Evolutionary conservation across 129 eudicot species (phyloP).

Genomic region (Dittrichia graveolens): DNA sequence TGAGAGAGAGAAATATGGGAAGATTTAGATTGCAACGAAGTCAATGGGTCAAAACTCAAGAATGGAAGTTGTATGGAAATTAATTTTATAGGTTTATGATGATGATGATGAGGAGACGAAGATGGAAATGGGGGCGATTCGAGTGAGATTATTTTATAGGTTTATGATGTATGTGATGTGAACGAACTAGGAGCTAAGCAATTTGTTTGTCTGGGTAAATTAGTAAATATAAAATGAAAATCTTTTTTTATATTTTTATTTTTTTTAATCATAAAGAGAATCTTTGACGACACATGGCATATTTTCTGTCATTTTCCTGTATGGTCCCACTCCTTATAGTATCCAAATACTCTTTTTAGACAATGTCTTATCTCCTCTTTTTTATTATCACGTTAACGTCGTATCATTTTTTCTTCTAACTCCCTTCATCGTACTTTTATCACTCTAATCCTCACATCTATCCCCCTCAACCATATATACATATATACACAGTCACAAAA

Average conservation of each 20-base stretch:
- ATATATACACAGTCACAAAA: no score
- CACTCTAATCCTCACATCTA: no score
- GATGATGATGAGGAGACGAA: constrained; percentile 7
- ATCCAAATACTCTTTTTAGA: constrained; percentile 21
- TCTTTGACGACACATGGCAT: constrained; percentile 37
- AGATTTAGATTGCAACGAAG: neutral
- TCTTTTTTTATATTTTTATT: neutral
- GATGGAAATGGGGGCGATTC: constrained; percentile 5
- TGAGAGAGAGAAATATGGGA: constrained; percentile 7
- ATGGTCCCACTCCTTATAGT: neutral
- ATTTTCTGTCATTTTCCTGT: constrained; percentile 28
- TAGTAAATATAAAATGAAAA: neutral
- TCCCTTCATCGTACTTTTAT: no score
- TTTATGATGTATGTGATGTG: neutral
- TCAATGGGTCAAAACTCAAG: constrained; percentile 33
- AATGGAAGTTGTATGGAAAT: neutral
- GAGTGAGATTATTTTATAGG: neutral
- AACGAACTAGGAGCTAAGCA: constrained; percentile 6
- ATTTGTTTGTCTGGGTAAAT: neutral
- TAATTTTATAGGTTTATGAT: constrained; percentile 9
- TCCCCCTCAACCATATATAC: no score
- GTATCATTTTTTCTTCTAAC: no score
- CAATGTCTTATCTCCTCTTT: no score
- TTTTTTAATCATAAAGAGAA: neutral
- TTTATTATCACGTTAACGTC: no score